Evolutionary conservation across 1,284 basidiomycete species (phyloP), one percentile per base, ranked within the genome.

Genomic region (Ustilago bromivora): DNA sequence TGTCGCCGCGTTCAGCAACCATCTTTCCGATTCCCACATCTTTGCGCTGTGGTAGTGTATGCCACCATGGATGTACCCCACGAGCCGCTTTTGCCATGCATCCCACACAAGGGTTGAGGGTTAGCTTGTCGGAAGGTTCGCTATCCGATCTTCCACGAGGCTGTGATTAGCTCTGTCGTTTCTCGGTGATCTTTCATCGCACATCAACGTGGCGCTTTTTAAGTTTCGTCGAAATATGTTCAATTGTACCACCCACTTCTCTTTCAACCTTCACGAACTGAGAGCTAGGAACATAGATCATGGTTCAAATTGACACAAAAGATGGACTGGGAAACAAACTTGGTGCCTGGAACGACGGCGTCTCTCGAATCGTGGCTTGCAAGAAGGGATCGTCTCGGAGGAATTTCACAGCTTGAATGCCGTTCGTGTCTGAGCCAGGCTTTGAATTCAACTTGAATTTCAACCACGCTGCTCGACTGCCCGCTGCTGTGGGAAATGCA

Each of bases 341-440:
- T 47, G 19, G 53, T 63, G 53, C 32, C 51, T 54, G 51, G 51
- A 17, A 17, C 40, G 9, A 23, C 56, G 56, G 41, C 31, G 40
- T 32, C 56, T 57, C 52, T 47, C 23, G 41, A 52, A 57, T 47
- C 19, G 56, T 66, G 63, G 63, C 63, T 66, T 65, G 56, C 35
- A 40, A 19, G 47, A 64, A 49, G 32, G 32, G 47, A 64, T 58
- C 61, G 54, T 55, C 60, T 55, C 60, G 60, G 52, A 62, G 60
- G 41, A 52, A 17, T 60, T 12, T 15, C 47, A 28, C 36, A 13
- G 13, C 36, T 38, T 38, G 36, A 9, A 11, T 38, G 36, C 13
- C 36, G 36, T 38, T 38, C 13, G 9, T 38, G 36, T 38, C 10
- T 38, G 36, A 13, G 36, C 36, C 36, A 38, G 36, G 36, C 43